Percentiles rank a stretch among this genome's conserved stretches.
These are phyloP conservation scores for Cylindrodendrum hubeiense DNA, from an alignment of 2,329 filamentous ascomycete species.

Conservation along the genomic window DNA sequence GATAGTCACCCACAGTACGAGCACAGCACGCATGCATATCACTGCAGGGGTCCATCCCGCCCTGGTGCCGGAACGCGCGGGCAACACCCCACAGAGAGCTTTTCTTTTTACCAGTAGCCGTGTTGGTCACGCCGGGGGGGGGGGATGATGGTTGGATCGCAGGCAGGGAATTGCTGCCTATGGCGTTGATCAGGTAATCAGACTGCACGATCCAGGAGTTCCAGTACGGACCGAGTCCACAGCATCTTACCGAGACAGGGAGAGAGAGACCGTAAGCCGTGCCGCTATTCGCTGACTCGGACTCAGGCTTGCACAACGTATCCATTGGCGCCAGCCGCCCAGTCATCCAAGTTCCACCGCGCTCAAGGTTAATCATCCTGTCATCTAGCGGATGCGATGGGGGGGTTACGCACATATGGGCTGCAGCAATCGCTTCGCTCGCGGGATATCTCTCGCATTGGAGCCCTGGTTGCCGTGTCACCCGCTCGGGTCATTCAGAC, in stretches of 20 bases:
- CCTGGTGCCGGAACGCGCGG: conserved; percentile 2
- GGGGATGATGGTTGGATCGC: neutral
- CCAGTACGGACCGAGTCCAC: neutral
- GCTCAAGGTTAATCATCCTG: neutral
- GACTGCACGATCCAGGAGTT: neutral
- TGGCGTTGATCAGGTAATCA: neutral
- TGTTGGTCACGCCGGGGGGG: neutral
- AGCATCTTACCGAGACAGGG: neutral
- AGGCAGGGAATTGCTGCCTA: neutral
- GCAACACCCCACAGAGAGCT: neutral
- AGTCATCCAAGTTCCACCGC: neutral
- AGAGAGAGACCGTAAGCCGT: neutral
- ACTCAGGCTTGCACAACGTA: neutral
- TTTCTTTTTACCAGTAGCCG: neutral
- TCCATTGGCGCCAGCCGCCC: neutral
- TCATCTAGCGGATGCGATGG: neutral
- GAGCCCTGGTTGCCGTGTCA: conserved; percentile 1
- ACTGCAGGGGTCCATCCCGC: conserved; percentile 16
- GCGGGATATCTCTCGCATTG: neutral
- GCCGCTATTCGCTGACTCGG: neutral
- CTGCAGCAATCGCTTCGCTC: neutral
- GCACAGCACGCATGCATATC: conserved; percentile 4
- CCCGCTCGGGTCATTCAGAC: neutral
- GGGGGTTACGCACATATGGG: neutral
- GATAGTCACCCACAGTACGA: neutral